Conservation (phyloP, 2,329 filamentous ascomycete species). For the Cladosporium phlei region DNA sequence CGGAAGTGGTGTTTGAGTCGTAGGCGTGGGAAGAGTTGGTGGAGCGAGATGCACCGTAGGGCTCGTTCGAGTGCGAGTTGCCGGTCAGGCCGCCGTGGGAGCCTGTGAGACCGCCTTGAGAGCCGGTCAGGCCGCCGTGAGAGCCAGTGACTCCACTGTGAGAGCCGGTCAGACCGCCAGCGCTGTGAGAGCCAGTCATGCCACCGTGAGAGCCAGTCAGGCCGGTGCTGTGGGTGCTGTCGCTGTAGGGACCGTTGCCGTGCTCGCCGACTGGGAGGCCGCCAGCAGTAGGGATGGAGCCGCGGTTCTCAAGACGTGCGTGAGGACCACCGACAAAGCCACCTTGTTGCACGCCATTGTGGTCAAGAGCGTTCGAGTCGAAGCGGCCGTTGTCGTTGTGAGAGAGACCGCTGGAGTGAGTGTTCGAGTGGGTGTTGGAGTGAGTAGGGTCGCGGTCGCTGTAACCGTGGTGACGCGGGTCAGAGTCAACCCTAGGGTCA, state of each 20-base stretch:
- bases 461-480: conserved; percentile 8
- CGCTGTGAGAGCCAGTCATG: not conserved
- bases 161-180: not conserved
- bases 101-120: not conserved
- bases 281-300: conserved; percentile 5
- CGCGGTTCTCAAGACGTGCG: conserved; percentile 3
- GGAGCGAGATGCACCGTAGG: too few relatives aligned
- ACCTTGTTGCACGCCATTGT: not conserved
- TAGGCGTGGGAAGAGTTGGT: too few relatives aligned
- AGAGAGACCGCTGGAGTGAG: conserved; percentile 12
- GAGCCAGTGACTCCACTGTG: not conserved
- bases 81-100: not conserved
- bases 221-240: not conserved
- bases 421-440: too few relatives aligned
- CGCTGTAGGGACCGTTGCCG: not conserved
- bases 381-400: not conserved
- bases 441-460: conserved; percentile 15
- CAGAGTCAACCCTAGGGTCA: conserved; percentile 19
- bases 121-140: not conserved
- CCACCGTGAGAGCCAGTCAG: not conserved
- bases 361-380: not conserved
- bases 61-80: not conserved
- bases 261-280: not conserved
- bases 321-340: conserved; percentile 7
- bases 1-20: conserved; percentile 8